phyloP scores from a whole-genome alignment of 257 asterid species.

The Nicotiana paniculata region DNA sequence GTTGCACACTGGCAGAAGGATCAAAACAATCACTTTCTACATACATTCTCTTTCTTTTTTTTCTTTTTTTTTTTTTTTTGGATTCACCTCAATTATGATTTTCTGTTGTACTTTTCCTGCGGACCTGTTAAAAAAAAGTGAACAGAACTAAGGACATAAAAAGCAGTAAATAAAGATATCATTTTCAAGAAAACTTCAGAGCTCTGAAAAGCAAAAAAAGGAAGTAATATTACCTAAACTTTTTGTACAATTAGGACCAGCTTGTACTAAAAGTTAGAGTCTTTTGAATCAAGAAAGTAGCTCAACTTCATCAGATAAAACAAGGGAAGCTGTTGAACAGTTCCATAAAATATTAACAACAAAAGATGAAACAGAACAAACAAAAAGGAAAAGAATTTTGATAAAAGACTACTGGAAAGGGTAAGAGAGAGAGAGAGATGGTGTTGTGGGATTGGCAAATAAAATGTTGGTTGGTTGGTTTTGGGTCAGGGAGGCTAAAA shows the following conservation, averaged over 20 bases:
- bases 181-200: neutral
- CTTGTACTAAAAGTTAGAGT: neutral
- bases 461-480: slow-evolving; percentile 36
- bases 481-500: slow-evolving; percentile 41
- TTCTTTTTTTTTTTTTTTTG: too few relatives aligned
- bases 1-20: slow-evolving; percentile 30
- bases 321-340: slow-evolving; percentile 2
- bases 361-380: neutral
- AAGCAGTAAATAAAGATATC: neutral
- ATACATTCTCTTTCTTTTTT: slow-evolving; percentile 26
- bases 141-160: too few relatives aligned
- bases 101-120: neutral
- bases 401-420: neutral
- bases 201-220: neutral
- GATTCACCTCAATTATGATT: too few relatives aligned
- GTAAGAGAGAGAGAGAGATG: slow-evolving; percentile 1
- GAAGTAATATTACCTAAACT: neutral
- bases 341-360: neutral
- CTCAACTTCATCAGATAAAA: neutral
- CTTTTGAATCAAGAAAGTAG: neutral
- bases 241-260: neutral
- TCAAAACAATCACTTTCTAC: slow-evolving; percentile 47
- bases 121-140: neutral
- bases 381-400: neutral
- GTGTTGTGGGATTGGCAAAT: slow-evolving; percentile 13